Evolutionary conservation across 805 yeast genomes (phyloP).

Genomic region (Myxozyma neglecta): DNA sequence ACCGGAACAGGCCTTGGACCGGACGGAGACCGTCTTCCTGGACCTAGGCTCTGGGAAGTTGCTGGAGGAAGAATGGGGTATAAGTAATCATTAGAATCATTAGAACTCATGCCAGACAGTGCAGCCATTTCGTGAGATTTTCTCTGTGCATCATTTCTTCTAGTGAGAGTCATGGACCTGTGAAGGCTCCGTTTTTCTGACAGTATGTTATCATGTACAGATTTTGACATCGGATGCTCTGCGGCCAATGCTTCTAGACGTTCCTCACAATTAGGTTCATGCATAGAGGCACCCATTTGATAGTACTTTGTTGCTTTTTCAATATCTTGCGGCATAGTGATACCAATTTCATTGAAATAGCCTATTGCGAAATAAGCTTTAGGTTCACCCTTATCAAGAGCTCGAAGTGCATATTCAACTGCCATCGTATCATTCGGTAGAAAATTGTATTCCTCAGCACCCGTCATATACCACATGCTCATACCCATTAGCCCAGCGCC

Average conservation of each 20-base stretch:
- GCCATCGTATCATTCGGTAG: slow-evolving; percentile 63
- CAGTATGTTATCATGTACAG: not conserved
- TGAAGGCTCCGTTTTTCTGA: not conserved
- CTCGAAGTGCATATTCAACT: slow-evolving; percentile 57
- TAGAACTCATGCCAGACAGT: not conserved
- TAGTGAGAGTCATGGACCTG: slow-evolving; percentile 4
- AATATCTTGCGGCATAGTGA: slow-evolving; percentile 1
- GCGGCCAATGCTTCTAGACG: slow-evolving; percentile 1
- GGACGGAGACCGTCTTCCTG: not conserved
- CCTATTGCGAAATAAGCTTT: slow-evolving; percentile 72
- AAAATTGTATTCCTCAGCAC: slow-evolving; percentile 57
- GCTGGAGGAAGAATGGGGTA: no score
- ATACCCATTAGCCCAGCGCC: slow-evolving; percentile 42
- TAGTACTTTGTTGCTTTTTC: slow-evolving; percentile 9
- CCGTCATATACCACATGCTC: slow-evolving; percentile 67
- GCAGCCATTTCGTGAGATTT: not conserved
- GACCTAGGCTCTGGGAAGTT: not conserved
- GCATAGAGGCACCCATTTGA: not conserved
- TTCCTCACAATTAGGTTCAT: slow-evolving; percentile 5
- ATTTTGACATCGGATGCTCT: not conserved
- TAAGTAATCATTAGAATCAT: no score
- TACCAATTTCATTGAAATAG: slow-evolving; percentile 63
- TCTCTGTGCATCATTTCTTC: not conserved
- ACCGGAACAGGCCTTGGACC: no score
- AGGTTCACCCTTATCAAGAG: slow-evolving; percentile 58